Conservation (phyloP, 768 basidiomycete genomes). For the Xerocomus brunneocitrinus region DNA sequence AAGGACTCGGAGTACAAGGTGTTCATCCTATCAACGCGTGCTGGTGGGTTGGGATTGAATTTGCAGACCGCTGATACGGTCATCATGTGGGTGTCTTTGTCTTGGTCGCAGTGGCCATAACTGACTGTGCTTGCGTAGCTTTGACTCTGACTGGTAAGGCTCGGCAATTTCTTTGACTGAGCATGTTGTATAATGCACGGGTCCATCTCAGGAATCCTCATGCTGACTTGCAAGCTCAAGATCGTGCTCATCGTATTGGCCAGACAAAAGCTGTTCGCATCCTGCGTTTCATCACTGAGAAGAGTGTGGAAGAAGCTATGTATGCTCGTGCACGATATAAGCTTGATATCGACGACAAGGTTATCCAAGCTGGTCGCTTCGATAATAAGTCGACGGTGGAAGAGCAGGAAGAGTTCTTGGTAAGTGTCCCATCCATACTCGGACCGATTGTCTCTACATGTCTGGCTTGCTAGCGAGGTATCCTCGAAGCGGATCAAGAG, state of each 20-base stretch:
- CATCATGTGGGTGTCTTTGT: slow-evolving; percentile 64
- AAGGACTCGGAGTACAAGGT: slow-evolving; percentile 81
- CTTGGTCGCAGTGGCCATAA: background rate
- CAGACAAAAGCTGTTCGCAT: slow-evolving; percentile 98
- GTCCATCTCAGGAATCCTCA: slow-evolving; percentile 80
- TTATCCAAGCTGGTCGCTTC: slow-evolving; percentile 98
- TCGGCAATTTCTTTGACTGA: background rate
- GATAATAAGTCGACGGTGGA: slow-evolving; percentile 98
- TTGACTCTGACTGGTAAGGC: slow-evolving; percentile 69
- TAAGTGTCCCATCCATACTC: slow-evolving; percentile 32
- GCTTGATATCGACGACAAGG: slow-evolving; percentile 98
- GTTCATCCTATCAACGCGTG: slow-evolving; percentile 91
- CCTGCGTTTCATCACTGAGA: slow-evolving; percentile 93
- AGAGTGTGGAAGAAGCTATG: slow-evolving; percentile 98
- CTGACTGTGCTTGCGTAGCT: slow-evolving; percentile 38
- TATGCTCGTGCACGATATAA: slow-evolving; percentile 92
- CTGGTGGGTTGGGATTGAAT: slow-evolving; percentile 91
- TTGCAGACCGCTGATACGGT: slow-evolving; percentile 96
- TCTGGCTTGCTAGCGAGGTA: slow-evolving; percentile 58
- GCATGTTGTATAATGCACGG: background rate
- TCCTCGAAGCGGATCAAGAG: slow-evolving; percentile 86
- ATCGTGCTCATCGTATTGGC: slow-evolving; percentile 99
- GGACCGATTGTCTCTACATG: background rate
- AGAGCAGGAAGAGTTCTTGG: slow-evolving; percentile 94
- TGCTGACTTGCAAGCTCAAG: slow-evolving; percentile 98